phyloP scores from a whole-genome alignment of 495 filamentous ascomycete species.

The Aspergillus nanangensis region DNA sequence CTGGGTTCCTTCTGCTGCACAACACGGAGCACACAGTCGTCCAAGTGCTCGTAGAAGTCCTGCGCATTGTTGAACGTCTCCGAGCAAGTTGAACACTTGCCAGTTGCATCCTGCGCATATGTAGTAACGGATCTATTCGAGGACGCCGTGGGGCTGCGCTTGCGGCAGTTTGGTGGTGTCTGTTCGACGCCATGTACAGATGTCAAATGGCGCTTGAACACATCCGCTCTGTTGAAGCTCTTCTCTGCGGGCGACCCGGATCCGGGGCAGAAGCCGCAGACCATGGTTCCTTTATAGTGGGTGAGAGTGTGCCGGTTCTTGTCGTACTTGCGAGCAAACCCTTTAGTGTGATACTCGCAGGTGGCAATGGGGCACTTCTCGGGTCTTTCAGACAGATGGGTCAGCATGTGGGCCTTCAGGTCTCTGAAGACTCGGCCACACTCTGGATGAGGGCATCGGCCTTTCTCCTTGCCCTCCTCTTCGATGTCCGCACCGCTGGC shows the following conservation, averaged over 20 bases:
- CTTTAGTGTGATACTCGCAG: conserved; percentile 93
- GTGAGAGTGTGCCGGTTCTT: conserved; percentile 98
- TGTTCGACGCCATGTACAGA: conserved; percentile 94
- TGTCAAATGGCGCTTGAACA: conserved; percentile 96
- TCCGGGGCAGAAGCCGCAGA: conserved; percentile 95
- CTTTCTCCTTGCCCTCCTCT: conserved; percentile 61
- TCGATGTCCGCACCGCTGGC: conserved; percentile 51
- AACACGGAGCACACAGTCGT: conserved; percentile 96
- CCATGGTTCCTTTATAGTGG: conserved; percentile 99
- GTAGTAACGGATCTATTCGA: conserved; percentile 52
- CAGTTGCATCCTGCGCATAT: conserved; percentile 71
- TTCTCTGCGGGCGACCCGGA: conserved; percentile 91
- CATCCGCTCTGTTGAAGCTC: conserved; percentile 97
- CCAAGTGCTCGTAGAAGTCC: conserved; percentile 98
- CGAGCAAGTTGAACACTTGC: conserved; percentile 95
- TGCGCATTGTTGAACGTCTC: conserved; percentile 89
- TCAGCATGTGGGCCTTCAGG: conserved; percentile 92
- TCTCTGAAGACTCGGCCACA: conserved; percentile 93
- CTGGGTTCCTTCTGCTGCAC: conserved; percentile 96
- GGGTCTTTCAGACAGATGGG: conserved; percentile 87
- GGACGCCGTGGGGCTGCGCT: conserved; percentile 59
- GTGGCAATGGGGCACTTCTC: conserved; percentile 95
- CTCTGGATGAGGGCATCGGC: conserved; percentile 76
- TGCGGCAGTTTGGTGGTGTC: conserved; percentile 89
- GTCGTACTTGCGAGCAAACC: conserved; percentile 96